Evolutionary conservation across 2,329 filamentous ascomycete genomes (phyloP).

Genomic region (Talaromyces pinophilus): DNA sequence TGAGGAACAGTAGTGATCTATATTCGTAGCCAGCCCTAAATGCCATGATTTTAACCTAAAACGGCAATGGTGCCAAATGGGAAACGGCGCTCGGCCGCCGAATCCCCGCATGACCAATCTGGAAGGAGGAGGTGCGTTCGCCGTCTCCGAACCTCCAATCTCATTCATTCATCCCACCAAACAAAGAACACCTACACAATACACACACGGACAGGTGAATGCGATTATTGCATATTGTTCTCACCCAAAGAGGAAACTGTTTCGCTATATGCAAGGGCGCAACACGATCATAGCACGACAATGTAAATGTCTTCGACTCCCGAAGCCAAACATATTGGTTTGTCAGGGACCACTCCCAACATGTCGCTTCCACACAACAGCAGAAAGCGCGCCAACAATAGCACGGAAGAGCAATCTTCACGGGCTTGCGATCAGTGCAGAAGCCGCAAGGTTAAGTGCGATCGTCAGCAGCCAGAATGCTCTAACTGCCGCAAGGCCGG

Average conservation of each 20-base stretch:
- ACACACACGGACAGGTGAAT: neutral
- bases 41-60: neutral
- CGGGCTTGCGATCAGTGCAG: slow-evolving; percentile 15
- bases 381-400: slow-evolving; percentile 3
- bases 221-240: neutral
- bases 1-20: neutral
- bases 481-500: slow-evolving; percentile 19
- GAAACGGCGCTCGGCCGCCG: neutral
- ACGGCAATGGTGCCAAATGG: neutral
- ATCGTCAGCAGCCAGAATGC: slow-evolving; percentile 19
- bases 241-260: neutral
- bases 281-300: neutral
- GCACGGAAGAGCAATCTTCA: slow-evolving; percentile 1
- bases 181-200: neutral
- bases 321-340: slow-evolving; percentile 1
- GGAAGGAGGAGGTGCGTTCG: neutral
- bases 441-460: slow-evolving; percentile 16
- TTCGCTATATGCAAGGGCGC: neutral
- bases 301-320: slow-evolving; percentile 10
- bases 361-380: slow-evolving; percentile 9
- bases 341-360: slow-evolving; percentile 4
- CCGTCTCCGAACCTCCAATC: neutral
- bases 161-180: neutral
- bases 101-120: neutral
- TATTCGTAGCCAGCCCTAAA: neutral